Conservation (phyloP, 169 alveolate genomes). For the Eimeria sp. region DNA sequence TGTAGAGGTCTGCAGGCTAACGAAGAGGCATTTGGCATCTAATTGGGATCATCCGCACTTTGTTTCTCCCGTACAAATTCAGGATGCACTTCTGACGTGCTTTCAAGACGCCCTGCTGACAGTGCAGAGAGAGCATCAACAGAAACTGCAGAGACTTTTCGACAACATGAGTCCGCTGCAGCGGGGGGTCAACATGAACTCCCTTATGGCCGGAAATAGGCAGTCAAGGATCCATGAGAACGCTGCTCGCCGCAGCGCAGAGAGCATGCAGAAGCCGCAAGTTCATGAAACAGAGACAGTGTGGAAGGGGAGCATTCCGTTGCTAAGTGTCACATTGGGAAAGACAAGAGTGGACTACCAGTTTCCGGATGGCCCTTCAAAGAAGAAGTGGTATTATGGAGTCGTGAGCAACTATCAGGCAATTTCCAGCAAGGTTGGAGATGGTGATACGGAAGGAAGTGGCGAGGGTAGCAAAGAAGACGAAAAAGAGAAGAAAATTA, state of each 20-base stretch:
- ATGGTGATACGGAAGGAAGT: neutral
- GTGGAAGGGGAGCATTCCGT: conserved; percentile 79
- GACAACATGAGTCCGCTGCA: conserved; percentile 69
- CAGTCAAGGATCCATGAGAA: conserved; percentile 20
- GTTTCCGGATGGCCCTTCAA: conserved; percentile 42
- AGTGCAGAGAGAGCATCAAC: conserved; percentile 76
- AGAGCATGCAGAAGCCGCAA: neutral
- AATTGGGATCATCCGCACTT: conserved; percentile 90
- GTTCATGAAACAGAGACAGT: conserved; percentile 30
- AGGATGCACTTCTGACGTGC: conserved; percentile 87
- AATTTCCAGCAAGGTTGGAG: conserved; percentile 37
- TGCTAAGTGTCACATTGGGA: conserved; percentile 81
- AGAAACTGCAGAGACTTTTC: conserved; percentile 32
- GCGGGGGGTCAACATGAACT: conserved; percentile 28
- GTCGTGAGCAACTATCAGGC: conserved; percentile 68
- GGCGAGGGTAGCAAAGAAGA: conserved; percentile 10
- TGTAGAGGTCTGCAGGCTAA: conserved; percentile 88
- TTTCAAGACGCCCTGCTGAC: conserved; percentile 86
- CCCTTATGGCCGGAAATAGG: neutral
- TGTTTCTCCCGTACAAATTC: conserved; percentile 85
- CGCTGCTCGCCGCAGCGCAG: conserved; percentile 67
- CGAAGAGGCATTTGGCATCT: conserved; percentile 87
- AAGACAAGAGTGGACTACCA: conserved; percentile 77
- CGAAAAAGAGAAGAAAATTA: conserved; percentile 47
- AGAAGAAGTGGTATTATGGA: conserved; percentile 77